Evolutionary conservation across 176 grass and related monocot genomes (phyloP).

Genomic region (Carex myosuroides): DNA sequence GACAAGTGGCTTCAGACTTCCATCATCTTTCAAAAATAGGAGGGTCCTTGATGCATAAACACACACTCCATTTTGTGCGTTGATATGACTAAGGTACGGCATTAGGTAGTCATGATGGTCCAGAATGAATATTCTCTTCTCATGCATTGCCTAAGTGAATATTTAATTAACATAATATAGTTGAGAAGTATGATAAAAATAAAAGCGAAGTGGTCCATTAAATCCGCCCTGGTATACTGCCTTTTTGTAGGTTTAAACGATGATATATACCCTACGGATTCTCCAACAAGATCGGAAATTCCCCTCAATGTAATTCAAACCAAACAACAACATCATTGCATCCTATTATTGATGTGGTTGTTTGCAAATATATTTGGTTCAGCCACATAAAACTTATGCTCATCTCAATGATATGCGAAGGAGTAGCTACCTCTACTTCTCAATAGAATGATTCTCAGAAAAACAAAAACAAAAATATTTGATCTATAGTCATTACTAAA

Average conservation of each 20-base stretch:
- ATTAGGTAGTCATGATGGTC: constrained; percentile 97
- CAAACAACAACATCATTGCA: background rate
- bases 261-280: background rate
- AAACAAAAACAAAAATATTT: background rate
- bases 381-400: background rate
- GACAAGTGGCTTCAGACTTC: constrained; percentile 45
- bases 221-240: background rate
- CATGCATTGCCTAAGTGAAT: constrained; percentile 36
- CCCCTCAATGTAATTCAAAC: background rate
- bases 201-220: background rate
- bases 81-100: constrained; percentile 68
- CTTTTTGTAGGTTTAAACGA: background rate
- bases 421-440: background rate
- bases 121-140: constrained; percentile 53
- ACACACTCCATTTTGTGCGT: constrained; percentile 44
- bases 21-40: constrained; percentile 57
- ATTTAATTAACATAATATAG: background rate
- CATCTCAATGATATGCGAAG: background rate
- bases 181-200: background rate
- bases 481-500: background rate
- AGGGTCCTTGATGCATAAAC: constrained; percentile 87
- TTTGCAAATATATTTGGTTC: background rate
- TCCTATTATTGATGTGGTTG: background rate
- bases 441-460: background rate
- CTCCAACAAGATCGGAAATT: background rate